phyloP scores from a whole-genome alignment of 2,329 filamentous ascomycete species.

The Phoma herbarum region DNA sequence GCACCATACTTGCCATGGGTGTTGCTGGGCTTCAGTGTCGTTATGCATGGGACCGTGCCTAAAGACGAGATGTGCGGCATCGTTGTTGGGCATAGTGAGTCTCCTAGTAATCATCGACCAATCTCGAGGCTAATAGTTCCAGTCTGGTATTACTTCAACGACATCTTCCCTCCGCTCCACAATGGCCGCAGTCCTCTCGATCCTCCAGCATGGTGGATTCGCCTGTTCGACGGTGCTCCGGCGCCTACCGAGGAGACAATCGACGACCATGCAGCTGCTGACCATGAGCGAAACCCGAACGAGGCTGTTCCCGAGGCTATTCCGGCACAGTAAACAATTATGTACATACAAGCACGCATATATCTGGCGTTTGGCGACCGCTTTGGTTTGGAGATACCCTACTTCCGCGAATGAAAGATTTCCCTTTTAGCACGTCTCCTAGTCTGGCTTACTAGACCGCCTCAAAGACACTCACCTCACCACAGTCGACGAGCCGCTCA shows the following conservation, averaged over 20 bases:
- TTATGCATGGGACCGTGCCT: constrained; percentile 88
- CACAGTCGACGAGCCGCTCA: constrained; percentile 7
- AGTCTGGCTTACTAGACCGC: neutral
- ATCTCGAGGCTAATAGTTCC: constrained; percentile 22
- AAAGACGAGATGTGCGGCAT: constrained; percentile 98
- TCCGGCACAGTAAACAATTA: constrained; percentile 24
- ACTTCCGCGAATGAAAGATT: constrained; percentile 20
- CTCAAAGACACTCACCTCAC: neutral
- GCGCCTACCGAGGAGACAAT: constrained; percentile 31
- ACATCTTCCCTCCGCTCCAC: constrained; percentile 93
- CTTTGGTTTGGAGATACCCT: constrained; percentile 42
- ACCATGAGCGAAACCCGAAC: constrained; percentile 17
- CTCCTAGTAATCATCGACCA: neutral
- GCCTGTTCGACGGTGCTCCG: constrained; percentile 72
- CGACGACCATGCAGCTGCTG: constrained; percentile 19
- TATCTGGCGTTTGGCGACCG: constrained; percentile 34
- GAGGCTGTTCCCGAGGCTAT: constrained; percentile 25
- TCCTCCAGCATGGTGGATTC: constrained; percentile 88
- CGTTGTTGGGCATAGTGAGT: constrained; percentile 80
- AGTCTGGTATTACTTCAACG: constrained; percentile 97
- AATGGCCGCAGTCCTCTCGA: constrained; percentile 85
- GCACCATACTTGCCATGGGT: constrained; percentile 97
- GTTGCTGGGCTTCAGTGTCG: constrained; percentile 86
- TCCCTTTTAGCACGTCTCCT: constrained; percentile 1
- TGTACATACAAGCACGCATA: constrained; percentile 20